Evolutionary conservation across 73 alveolate genomes (phyloP).

Genomic region (Uronychia setigera): DNA sequence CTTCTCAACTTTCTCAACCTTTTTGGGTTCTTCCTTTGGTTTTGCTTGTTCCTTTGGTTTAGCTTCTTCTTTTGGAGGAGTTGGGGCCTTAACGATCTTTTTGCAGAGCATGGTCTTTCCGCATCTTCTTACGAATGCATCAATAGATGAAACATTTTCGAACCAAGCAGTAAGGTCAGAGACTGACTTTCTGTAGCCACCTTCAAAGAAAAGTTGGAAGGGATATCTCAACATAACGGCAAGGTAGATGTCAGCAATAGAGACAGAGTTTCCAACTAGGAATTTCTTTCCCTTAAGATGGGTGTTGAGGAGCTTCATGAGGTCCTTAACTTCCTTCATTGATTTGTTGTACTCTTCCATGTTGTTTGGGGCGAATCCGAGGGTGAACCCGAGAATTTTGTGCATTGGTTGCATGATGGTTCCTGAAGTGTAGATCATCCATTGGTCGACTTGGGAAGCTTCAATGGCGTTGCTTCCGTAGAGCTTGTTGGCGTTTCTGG

Average conservation of each 20-base stretch:
- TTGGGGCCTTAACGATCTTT: conserved; percentile 7
- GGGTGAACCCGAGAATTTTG: not conserved
- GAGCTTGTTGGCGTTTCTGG: conserved; percentile 52
- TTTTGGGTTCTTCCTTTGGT: conserved; percentile 63
- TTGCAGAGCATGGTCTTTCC: conserved; percentile 48
- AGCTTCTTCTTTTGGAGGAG: conserved; percentile 21
- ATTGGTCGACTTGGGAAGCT: conserved; percentile 58
- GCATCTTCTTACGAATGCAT: conserved; percentile 33
- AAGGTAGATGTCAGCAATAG: conserved; percentile 90
- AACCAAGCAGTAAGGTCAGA: conserved; percentile 73
- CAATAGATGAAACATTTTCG: conserved; percentile 52
- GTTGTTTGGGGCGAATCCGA: not conserved
- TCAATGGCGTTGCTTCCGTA: conserved; percentile 46
- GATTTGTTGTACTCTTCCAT: conserved; percentile 33
- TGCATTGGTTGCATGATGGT: not conserved
- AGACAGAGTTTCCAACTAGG: conserved; percentile 82
- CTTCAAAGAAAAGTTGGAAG: conserved; percentile 72
- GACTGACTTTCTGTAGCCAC: conserved; percentile 74
- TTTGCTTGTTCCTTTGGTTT: conserved; percentile 47
- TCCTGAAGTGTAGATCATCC: conserved; percentile 21
- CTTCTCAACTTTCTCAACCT: conserved; percentile 40
- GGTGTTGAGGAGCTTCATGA: conserved; percentile 62
- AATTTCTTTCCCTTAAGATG: conserved; percentile 68
- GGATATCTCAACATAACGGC: conserved; percentile 71
- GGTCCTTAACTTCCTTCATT: conserved; percentile 60